Conservation (phyloP, 306 rosid genomes). For the Sophora flavescens region DNA sequence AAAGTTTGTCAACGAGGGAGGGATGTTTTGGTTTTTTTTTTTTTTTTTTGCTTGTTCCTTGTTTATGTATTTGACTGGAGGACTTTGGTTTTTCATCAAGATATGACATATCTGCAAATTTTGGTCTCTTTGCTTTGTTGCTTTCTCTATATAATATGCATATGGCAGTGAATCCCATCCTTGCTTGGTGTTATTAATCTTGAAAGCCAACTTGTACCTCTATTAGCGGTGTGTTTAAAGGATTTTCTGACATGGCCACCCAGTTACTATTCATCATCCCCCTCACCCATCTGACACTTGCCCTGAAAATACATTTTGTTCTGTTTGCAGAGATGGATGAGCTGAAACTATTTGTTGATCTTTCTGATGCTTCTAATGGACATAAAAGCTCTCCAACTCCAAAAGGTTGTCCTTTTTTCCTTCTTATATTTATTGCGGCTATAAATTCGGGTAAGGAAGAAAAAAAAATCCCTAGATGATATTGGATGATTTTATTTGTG, state of each 20-base stretch:
- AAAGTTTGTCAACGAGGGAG: not conserved
- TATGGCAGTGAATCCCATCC: conserved; percentile 10
- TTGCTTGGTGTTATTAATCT: not conserved
- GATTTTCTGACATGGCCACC: not conserved
- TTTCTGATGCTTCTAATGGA: conserved; percentile 53
- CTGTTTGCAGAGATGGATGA: conserved; percentile 28
- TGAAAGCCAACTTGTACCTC: not conserved
- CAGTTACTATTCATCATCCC: not conserved
- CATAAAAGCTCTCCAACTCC: conserved; percentile 43
- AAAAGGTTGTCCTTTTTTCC: conserved; percentile 49
- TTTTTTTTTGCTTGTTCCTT: not conserved
- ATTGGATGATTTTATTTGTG: not conserved
- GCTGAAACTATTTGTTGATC: conserved; percentile 53
- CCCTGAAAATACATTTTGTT: too few species aligned
- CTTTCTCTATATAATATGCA: too few species aligned
- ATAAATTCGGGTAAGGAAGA: conserved; percentile 5
- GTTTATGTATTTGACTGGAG: not conserved
- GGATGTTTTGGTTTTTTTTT: not conserved
- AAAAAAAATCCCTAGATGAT: not conserved
- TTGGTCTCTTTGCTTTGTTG: too few species aligned
- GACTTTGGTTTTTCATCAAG: not conserved
- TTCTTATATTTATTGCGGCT: conserved; percentile 12
- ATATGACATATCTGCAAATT: too few species aligned
- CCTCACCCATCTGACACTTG: too few species aligned
- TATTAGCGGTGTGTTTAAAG: not conserved